Base-by-base conservation (phyloP, 768 basidiomycete genomes). In the Podaxis sp. region DNA sequence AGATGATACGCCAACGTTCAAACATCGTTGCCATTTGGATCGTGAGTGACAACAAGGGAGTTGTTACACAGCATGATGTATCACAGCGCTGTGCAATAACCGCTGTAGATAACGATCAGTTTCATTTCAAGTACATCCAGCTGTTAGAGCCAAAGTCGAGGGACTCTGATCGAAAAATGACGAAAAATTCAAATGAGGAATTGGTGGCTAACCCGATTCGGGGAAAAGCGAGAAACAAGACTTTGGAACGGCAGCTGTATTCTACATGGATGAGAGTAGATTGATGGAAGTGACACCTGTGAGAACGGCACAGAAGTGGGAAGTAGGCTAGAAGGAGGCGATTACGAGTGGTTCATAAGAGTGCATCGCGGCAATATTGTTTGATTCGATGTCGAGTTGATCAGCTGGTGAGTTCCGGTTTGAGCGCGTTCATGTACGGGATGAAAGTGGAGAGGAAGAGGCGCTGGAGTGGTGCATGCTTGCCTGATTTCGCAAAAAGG, bases 401-500 rank as follows among this genome's bases (percentile, higher is more conserved):
- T 42, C 26, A 53, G 40, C 33, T 44, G 51, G 59, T 53, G 52
- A 19, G n/a, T 19, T 9, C 59, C 59, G 59, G 59, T 59, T 59
- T 38, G 49, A 33, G 33, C 48, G 49, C 38, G 40, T 9, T 40
- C 13, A 39, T 9, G n/a, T 19, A 17, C 19, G 19, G 59, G 36
- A 51, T 24, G 49, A 26, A 54, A 42, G 51, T 17, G 38, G 38
- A 39, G 51, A 30, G 48, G 11, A 30, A 28, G 51, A 46, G 26
- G 40, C 19, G 8, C 5, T 17, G 44, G n/a, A 19, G 39, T 61
- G 59, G 59, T 30, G 22, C 30, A 30, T n/a, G 40, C 24, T 26
- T 54, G 5, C 40, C 59, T 11, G 59, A 61, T 44, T 42, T n/a
- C 17, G 52, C 52, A 54, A 61, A 53, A 61, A 53, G 59, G 59